These are phyloP conservation scores for Ampelomyces quisqualis DNA, from an alignment of 2,329 filamentous ascomycete species.

Conservation along the genomic window DNA sequence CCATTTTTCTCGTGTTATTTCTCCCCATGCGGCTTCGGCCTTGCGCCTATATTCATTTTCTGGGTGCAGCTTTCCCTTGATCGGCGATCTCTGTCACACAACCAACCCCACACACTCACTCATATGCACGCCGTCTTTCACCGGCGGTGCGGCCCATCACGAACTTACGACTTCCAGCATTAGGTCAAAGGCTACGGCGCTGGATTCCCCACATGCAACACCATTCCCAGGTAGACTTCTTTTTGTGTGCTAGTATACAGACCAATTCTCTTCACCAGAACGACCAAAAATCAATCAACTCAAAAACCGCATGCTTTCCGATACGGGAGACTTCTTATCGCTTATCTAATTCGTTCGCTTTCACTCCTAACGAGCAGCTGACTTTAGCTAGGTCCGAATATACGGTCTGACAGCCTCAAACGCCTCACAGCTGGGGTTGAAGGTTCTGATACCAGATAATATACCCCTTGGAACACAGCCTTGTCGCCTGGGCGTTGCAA, in stretches of 20 bases:
- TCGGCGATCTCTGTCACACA: not conserved
- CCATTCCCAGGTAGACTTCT: slow-evolving; percentile 4
- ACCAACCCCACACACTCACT: no score
- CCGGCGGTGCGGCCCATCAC: slow-evolving; percentile 9
- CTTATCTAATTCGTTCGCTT: no score
- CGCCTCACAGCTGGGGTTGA: slow-evolving; percentile 9
- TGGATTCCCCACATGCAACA: slow-evolving; percentile 3
- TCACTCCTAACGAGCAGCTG: not conserved
- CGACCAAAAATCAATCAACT: no score
- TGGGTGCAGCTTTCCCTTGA: slow-evolving; percentile 3
- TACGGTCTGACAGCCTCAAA: slow-evolving; percentile 12
- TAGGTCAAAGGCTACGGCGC: slow-evolving; percentile 1
- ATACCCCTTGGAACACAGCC: slow-evolving; percentile 25
- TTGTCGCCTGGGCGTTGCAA: slow-evolving; percentile 9
- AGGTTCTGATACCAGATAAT: slow-evolving; percentile 20
- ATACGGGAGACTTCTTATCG: no score
- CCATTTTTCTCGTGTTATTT: slow-evolving; percentile 23
- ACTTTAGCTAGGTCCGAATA: slow-evolving; percentile 1
- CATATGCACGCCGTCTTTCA: not conserved
- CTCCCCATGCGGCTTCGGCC: slow-evolving; percentile 8
- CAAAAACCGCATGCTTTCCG: no score
- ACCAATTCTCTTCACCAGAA: not conserved
- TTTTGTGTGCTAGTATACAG: slow-evolving; percentile 1
- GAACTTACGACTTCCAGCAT: slow-evolving; percentile 26
- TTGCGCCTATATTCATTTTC: not conserved